Evolutionary conservation across 2,329 filamentous ascomycete genomes (phyloP).

Genomic region (Sclerotinia sclerotiorum): DNA sequence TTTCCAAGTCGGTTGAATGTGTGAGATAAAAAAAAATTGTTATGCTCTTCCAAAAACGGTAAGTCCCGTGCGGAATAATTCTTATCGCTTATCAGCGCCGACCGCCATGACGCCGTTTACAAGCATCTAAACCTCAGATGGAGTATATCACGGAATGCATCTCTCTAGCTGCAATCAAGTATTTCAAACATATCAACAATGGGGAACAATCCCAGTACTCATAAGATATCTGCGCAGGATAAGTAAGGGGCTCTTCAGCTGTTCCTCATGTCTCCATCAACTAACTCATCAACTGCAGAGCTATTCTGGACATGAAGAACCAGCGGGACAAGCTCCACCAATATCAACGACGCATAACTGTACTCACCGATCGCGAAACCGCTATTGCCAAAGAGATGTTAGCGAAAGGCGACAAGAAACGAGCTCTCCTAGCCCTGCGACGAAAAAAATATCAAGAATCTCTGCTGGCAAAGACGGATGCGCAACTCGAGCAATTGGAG

Average conservation of each 20-base stretch:
- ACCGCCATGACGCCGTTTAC: constrained; percentile 22
- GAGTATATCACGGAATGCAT: constrained; percentile 8
- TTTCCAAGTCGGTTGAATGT: not conserved
- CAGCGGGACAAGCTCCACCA: constrained; percentile 97
- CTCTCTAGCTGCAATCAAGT: constrained; percentile 21
- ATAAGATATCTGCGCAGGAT: constrained; percentile 77
- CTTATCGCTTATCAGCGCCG: constrained; percentile 25
- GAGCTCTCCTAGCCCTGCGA: constrained; percentile 82
- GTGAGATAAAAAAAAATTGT: constrained; percentile 11
- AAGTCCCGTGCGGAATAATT: constrained; percentile 3
- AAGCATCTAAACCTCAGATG: not conserved
- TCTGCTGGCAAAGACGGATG: constrained; percentile 83
- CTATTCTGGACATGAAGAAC: constrained; percentile 95
- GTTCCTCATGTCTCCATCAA: not conserved
- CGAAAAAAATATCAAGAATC: constrained; percentile 97
- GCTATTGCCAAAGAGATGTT: constrained; percentile 83
- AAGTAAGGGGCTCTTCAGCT: constrained; percentile 58
- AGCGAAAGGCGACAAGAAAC: constrained; percentile 72
- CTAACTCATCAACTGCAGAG: constrained; percentile 52
- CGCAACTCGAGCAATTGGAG: constrained; percentile 91
- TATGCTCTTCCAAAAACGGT: constrained; percentile 4
- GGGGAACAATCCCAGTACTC: constrained; percentile 63
- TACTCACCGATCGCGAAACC: constrained; percentile 84
- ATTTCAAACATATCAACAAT: constrained; percentile 44
- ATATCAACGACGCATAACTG: constrained; percentile 86